Percentiles rank a stretch among this genome's conserved stretches.
These are phyloP conservation scores for Zymoseptoria crescenta DNA, from an alignment of 2,329 filamentous ascomycete species.

Conservation along the genomic window DNA sequence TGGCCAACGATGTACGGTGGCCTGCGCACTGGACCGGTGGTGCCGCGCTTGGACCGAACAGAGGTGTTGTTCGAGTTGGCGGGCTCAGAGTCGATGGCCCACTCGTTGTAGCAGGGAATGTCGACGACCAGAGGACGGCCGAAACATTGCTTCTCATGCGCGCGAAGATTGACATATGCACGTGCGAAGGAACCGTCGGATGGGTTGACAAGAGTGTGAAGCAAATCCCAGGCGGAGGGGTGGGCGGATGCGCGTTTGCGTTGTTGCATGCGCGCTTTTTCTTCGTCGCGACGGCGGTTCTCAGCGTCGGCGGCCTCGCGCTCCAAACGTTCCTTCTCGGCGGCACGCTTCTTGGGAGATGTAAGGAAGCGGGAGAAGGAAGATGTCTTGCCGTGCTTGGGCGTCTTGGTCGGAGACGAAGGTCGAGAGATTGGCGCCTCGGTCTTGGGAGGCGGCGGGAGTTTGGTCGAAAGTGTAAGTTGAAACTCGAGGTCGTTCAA, in stretches of 20 bases:
- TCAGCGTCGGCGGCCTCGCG: constrained; percentile 69
- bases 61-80: constrained; percentile 61
- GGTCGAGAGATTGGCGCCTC: constrained; percentile 32
- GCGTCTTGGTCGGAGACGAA: constrained; percentile 54
- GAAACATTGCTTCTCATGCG: constrained; percentile 81
- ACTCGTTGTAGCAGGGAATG: constrained; percentile 95
- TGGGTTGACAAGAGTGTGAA: constrained; percentile 74
- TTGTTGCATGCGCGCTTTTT: constrained; percentile 29
- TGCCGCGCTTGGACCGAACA: constrained; percentile 73
- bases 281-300: constrained; percentile 33
- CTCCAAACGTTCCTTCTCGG: constrained; percentile 73
- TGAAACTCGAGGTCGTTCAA: constrained; percentile 98
- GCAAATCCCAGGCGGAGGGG: constrained; percentile 73
- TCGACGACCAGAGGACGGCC: constrained; percentile 83
- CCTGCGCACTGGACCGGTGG: constrained; percentile 57
- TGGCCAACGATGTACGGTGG: constrained; percentile 97
- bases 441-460: constrained; percentile 49
- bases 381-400: constrained; percentile 66
- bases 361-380: constrained; percentile 88
- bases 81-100: constrained; percentile 76
- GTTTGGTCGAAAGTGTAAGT: constrained; percentile 89
- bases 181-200: constrained; percentile 91
- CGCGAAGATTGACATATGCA: constrained; percentile 86
- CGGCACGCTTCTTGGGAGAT: constrained; percentile 89
- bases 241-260: constrained; percentile 52